Percentiles rank a stretch among this genome's conserved stretches.
These are phyloP conservation scores for Kurtzmaniella quercitrusa DNA, from an alignment of 1,139 yeast genomes.

Conservation along the genomic window DNA sequence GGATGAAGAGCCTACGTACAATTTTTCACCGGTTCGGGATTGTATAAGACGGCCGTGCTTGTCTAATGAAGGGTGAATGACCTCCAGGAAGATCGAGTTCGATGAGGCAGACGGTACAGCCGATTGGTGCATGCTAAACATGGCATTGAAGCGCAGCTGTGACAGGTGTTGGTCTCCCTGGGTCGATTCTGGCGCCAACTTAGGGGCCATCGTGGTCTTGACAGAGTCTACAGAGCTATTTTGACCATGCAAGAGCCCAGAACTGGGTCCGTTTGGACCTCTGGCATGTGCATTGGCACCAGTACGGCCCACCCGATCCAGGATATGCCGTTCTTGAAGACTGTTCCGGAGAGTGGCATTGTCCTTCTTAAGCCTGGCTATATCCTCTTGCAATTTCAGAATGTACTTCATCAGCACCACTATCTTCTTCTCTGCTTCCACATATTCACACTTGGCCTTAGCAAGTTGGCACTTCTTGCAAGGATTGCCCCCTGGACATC, in stretches of 20 bases:
- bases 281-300: neutral
- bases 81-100: constrained; percentile 24
- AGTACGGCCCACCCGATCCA: constrained; percentile 6
- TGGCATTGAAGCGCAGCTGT: neutral
- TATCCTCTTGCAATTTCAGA: constrained; percentile 63
- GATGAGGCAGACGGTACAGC: constrained; percentile 1
- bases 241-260: neutral
- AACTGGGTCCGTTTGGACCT: neutral
- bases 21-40: constrained; percentile 68
- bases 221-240: neutral
- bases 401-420: constrained; percentile 74
- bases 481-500: constrained; percentile 81
- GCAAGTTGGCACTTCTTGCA: constrained; percentile 63
- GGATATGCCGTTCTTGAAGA: constrained; percentile 26
- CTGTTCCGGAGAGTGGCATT: constrained; percentile 53
- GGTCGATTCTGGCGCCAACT: too few species aligned
- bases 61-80: constrained; percentile 64
- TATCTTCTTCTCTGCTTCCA: constrained; percentile 73
- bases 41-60: constrained; percentile 67
- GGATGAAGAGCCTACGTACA: constrained; percentile 75
- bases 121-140: neutral
- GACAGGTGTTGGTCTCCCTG: too few species aligned
- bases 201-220: neutral
- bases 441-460: constrained; percentile 63
- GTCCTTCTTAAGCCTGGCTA: constrained; percentile 46